phyloP scores from a whole-genome alignment of 1,284 basidiomycete genomes.

The Ceratobasidium sp. region DNA sequence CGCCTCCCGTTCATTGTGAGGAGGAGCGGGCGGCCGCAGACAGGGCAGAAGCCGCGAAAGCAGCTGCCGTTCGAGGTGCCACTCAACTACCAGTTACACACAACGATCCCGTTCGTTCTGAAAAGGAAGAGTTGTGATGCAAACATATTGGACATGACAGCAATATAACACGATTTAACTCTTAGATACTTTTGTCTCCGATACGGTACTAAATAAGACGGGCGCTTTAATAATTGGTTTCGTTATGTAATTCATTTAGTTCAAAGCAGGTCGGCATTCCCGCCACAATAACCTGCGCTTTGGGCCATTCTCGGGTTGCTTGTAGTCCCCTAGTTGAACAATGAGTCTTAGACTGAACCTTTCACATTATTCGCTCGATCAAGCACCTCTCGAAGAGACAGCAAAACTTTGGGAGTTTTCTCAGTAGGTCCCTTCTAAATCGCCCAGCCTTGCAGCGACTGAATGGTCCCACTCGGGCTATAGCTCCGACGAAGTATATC shows the following conservation, averaged over 20 bases:
- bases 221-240: too few relatives aligned
- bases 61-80: conserved; percentile 33
- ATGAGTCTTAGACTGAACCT: conserved; percentile 38
- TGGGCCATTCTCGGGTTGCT: too few relatives aligned
- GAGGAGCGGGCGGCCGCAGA: conserved; percentile 43
- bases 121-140: conserved; percentile 35
- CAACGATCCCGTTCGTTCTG: conserved; percentile 4
- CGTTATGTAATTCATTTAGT: too few relatives aligned
- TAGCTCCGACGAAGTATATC: neutral
- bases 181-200: too few relatives aligned
- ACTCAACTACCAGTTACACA: conserved; percentile 22
- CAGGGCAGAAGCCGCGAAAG: conserved; percentile 44
- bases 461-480: neutral
- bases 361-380: conserved; percentile 8
- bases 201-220: too few relatives aligned
- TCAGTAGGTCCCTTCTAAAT: neutral
- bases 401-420: conserved; percentile 37
- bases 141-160: too few relatives aligned
- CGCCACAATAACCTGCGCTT: too few relatives aligned
- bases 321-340: neutral
- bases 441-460: neutral
- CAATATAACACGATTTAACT: too few relatives aligned
- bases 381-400: conserved; percentile 9
- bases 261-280: too few relatives aligned
- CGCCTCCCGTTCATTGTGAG: conserved; percentile 82